Base-by-base conservation (phyloP, 2,329 filamentous ascomycete genomes). In the Fusarium sp. region DNA sequence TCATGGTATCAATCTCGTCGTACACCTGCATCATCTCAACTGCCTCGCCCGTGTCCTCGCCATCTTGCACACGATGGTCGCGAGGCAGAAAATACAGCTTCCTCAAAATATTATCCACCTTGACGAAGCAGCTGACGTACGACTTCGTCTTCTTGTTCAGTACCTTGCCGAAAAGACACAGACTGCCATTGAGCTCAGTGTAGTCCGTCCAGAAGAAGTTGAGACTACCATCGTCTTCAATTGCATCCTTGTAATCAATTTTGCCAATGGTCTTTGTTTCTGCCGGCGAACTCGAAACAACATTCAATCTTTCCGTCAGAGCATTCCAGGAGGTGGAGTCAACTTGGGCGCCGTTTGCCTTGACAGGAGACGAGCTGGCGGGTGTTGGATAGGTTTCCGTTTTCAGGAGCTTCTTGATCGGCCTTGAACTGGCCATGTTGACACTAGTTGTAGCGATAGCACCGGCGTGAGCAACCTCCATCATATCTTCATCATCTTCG, bases 131-230 rank as follows among this genome's bases (percentile, higher is more conserved):
- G 81, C 96, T 99, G 63, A 94, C 91, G 77, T 93, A 94, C 45
- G 85, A 84, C 54, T 88, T 90, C 3, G 89, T 93, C 74, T 90
- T 92, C 80, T 94, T 97, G 82, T 98, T 94, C 74, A 94, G 89
- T 25, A 98, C 95, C 78, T 99, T 99, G 69, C 96, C 96, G 77
- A 99, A 98, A 13, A 99, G 86, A 78, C 94, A 98, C 12, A 99
- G 84, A 72, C 90, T 96, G 63, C 95, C 95, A 75, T 94, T 94
- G 77, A 97, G 85, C 78, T 99, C 96, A 1, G 92, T 93, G 76
- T 97, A 99, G 80, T 99, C 96, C 10, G 93, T 92, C 96, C 96
- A 99, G 83, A 98, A 99, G 83, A 99, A 93, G 72, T 91, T 91
- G 30, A 99, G 85, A 73, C 92, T 97, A 37, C 95, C 96, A 76